Base-by-base conservation (phyloP, 176 grass and related monocot genomes). In the Aegilops sharonensis region DNA sequence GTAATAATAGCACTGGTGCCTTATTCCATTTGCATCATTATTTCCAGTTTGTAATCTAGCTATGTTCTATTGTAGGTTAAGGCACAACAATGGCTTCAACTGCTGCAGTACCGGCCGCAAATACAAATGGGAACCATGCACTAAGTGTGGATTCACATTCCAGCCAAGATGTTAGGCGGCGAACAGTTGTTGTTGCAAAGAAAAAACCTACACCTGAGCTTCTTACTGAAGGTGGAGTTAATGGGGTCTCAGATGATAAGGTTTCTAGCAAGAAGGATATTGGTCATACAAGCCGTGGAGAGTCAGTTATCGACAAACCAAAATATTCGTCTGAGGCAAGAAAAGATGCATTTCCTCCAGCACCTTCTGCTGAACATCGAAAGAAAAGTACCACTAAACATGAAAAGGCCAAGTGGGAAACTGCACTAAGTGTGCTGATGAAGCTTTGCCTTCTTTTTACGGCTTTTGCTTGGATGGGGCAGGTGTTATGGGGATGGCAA, bases 81-180 rank as follows among this genome's bases (percentile, higher is more conserved):
- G 61, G 59, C 13, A 30, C 47, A 25, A 57, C 84, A 18, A 98
- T 98, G 23, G 88, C 88, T 78, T 88, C 93, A 54, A 86, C 90
- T 82, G 86, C 91, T 34, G 93, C 88, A 6, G 31, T 92, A 77
- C 92, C 88, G 30, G 48, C n/a, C 61, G 32, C 86, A 3, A 82
- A 87, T 40, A 81, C 85, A 27, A 95, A 93, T 87, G 75, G 83
- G 31, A 94, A 89, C 39, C 85, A 85, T 86, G 88, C 93, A 66
- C 70, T 89, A 64, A 95, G 89, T 68, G 72, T 92, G 47, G 91
- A 93, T 40, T 94, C 91, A 3, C 87, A 88, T 61, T 83, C 92
- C 66, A 92, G 91, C 85, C 81, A 89, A 82, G 89, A 95, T 81
- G 84, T 87, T 64, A 89, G 77, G 75, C 84, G 85, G 79, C 91